Conservation (phyloP, 768 basidiomycete genomes). For the Rhodotorula taiwanensis region DNA sequence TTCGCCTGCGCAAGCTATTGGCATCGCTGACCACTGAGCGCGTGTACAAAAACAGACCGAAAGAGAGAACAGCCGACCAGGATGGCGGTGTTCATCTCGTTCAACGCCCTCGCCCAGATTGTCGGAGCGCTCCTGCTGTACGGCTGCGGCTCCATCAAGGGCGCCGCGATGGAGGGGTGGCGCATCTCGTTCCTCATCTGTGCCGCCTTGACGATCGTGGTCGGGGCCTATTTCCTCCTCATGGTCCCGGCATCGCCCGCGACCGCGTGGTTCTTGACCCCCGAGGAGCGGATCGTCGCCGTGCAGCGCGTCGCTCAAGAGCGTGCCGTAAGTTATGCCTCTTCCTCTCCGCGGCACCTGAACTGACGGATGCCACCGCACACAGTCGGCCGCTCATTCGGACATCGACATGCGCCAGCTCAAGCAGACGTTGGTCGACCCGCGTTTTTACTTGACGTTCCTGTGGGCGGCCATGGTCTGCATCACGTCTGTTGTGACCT, state of each 20-base stretch:
- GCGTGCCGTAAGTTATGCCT: slow-evolving; percentile 22
- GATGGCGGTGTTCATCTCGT: slow-evolving; percentile 33
- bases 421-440: slow-evolving; percentile 34
- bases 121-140: slow-evolving; percentile 35
- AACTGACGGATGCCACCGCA: too few species aligned
- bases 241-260: slow-evolving; percentile 29
- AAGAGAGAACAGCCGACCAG: slow-evolving; percentile 38
- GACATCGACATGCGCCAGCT: slow-evolving; percentile 34
- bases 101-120: slow-evolving; percentile 34
- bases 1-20: too few species aligned
- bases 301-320: slow-evolving; percentile 37
- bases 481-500: slow-evolving; percentile 33
- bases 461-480: slow-evolving; percentile 35
- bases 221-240: slow-evolving; percentile 31
- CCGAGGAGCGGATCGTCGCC: slow-evolving; percentile 32
- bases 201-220: slow-evolving; percentile 13
- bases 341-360: not conserved
- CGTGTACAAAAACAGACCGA: too few species aligned
- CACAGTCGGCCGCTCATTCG: slow-evolving; percentile 20
- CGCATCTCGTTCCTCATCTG: slow-evolving; percentile 35
- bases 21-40: too few species aligned
- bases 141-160: slow-evolving; percentile 25
- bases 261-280: slow-evolving; percentile 38
- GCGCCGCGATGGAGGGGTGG: slow-evolving; percentile 29
- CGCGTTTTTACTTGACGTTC: slow-evolving; percentile 27